Evolutionary conservation across 2,329 filamentous ascomycete species (phyloP), one percentile per base, ranked within the genome.

Genomic region (Curvularia spicifera): DNA sequence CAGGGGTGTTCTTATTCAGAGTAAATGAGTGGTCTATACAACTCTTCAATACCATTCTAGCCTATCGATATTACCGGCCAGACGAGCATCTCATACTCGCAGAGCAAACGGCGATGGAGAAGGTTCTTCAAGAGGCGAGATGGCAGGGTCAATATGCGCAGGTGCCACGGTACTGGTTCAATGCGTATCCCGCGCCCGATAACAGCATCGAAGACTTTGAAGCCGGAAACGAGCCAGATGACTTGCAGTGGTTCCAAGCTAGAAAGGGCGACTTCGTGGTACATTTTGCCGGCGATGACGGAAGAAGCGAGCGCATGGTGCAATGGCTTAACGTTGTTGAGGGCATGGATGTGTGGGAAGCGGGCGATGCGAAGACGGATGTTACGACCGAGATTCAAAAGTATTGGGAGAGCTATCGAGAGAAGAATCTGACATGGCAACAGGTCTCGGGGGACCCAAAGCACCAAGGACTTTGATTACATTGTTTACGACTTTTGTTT

Each of bases 111-210:
- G 78, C 78, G 2, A 78, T 80, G 76, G 72, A 76, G 50, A 61
- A 62, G 5, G 63, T 79, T 13, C 65, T 79, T 44, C 57, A 70
- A 22, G 71, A 77, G 46, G 63, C 67, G 0, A 57, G 63, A 4
- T 79, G 78, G 61, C 57, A 61, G 2, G 63, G 67, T 9, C 59
- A 71, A 53, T 63, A 75, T 10, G 73, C 75, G 3, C 62, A 72
- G 31, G 73, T 76, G 28, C 78, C 78, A 9, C 78, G 79, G 63
- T 68, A 79, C 20, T 80, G 78, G 78, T 80, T 80, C 70, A 81
- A 80, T 53, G 75, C 77, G 1, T 80, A 79, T 48, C 61, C 62
- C 18, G 73, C 78, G 50, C 75, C 57, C 22, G 72, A 45, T 69
- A 29, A 47, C 28, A 62, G 61, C 45, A 52, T 63, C 5, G 31